Percentiles rank a stretch among this genome's conserved stretches.
Conservation (phyloP, 2,329 filamentous ascomycete genomes). For the Neofusicoccum ribis region DNA sequence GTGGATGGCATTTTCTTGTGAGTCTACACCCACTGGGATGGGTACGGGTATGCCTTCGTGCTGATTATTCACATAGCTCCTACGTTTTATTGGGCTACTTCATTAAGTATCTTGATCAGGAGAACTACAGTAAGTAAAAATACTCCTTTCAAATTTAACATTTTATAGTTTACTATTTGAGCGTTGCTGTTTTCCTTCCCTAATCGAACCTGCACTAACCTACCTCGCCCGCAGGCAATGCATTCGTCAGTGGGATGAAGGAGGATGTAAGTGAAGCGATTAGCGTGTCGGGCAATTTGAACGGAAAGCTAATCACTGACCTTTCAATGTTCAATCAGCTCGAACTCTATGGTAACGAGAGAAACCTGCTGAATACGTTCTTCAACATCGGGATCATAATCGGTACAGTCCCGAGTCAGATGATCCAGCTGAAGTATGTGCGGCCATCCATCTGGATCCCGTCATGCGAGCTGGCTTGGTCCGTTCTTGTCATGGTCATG, state of each 20-base stretch:
- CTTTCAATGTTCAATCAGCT: background rate
- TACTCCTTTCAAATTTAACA: background rate
- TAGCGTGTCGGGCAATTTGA: too few relatives aligned
- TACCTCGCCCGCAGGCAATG: background rate
- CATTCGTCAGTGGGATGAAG: conserved; percentile 20
- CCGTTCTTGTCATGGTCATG: conserved; percentile 17
- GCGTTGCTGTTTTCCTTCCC: too few relatives aligned
- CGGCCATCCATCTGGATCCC: conserved; percentile 18
- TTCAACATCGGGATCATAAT: conserved; percentile 20
- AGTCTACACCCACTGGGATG: background rate
- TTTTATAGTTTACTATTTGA: too few relatives aligned
- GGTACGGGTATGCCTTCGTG: too few relatives aligned
- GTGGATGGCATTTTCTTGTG: conserved; percentile 2
- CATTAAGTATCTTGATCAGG: conserved; percentile 8
- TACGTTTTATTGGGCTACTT: conserved; percentile 5
- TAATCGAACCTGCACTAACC: too few relatives aligned
- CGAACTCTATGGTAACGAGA: conserved; percentile 11
- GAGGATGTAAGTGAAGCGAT: background rate
- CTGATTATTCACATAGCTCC: background rate
- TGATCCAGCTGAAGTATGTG: conserved; percentile 18
- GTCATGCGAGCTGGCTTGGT: conserved; percentile 15
- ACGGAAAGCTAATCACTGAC: background rate
- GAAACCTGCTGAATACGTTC: conserved; percentile 9
- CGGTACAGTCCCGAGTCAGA: conserved; percentile 13
- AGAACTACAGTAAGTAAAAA: background rate